Percentiles rank a stretch among this genome's conserved stretches.
These are phyloP conservation scores for Begonia peltatifolia DNA, from an alignment of 306 rosid genomes.

Conservation along the genomic window DNA sequence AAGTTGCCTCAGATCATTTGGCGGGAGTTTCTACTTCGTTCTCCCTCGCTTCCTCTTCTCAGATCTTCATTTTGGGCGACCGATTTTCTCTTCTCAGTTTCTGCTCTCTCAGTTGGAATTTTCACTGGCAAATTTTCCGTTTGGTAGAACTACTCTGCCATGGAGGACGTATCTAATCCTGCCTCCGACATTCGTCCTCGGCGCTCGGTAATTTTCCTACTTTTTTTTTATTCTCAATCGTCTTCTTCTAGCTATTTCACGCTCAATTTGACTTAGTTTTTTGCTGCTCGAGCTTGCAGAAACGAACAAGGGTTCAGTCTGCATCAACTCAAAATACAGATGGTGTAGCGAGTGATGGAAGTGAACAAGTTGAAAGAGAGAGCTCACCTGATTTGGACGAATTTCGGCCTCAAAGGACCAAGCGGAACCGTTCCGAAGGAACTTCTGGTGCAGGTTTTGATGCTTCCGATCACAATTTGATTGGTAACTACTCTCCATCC, in stretches of 20 bases:
- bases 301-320: conserved; percentile 48
- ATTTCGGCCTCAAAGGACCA: conserved; percentile 29
- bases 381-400: conserved; percentile 65
- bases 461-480: conserved; percentile 31
- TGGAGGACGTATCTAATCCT: conserved; percentile 51
- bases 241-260: neutral
- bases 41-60: neutral
- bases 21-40: conserved; percentile 40
- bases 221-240: neutral
- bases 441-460: conserved; percentile 22
- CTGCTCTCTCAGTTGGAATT: conserved; percentile 2
- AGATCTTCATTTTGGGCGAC: neutral
- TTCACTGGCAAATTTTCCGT: conserved; percentile 9
- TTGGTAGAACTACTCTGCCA: conserved; percentile 15
- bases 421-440: conserved; percentile 53
- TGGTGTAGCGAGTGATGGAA: conserved; percentile 29
- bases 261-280: conserved; percentile 16
- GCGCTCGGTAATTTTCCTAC: conserved; percentile 35
- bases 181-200: conserved; percentile 39
- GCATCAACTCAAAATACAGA: conserved; percentile 16
- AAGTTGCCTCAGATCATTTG: conserved; percentile 5
- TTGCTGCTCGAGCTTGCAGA: conserved; percentile 31
- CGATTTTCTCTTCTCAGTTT: neutral
- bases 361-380: conserved; percentile 43
- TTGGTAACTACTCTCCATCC: conserved; percentile 28